Evolutionary conservation across 306 rosid genomes (phyloP).

Genomic region (Acacia melanoxylon): DNA sequence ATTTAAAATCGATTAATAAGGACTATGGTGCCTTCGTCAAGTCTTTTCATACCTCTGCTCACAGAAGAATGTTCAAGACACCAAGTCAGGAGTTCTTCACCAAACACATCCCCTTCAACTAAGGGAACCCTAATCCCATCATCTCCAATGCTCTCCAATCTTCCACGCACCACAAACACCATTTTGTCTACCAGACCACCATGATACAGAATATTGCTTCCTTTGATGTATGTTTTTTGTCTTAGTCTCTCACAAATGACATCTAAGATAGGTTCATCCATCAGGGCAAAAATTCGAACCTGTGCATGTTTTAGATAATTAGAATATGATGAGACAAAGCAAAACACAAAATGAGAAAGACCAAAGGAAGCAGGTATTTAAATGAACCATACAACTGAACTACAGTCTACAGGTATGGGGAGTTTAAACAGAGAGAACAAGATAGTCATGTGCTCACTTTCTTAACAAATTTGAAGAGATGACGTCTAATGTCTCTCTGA

Average conservation of each 20-base stretch:
- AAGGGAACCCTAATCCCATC: constrained; percentile 58
- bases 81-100: constrained; percentile 91
- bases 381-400: constrained; percentile 11
- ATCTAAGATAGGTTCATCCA: constrained; percentile 80
- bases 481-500: constrained; percentile 79
- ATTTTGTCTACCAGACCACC: constrained; percentile 82
- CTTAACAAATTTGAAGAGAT: constrained; percentile 62
- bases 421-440: not conserved
- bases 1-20: not conserved
- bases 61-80: constrained; percentile 79
- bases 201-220: constrained; percentile 56
- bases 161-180: constrained; percentile 84
- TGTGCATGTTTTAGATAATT: constrained; percentile 26
- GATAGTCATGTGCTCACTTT: constrained; percentile 45
- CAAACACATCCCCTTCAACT: constrained; percentile 79
- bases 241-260: constrained; percentile 74
- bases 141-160: constrained; percentile 69
- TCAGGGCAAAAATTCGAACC: constrained; percentile 77
- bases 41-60: constrained; percentile 55
- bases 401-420: not conserved
- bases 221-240: constrained; percentile 76
- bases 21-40: not conserved
- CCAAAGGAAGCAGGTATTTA: not conserved
- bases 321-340: constrained; percentile 2
- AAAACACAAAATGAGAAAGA: not conserved